phyloP scores from a whole-genome alignment of 2,329 filamentous ascomycete genomes.

The Talaromyces sp. region DNA sequence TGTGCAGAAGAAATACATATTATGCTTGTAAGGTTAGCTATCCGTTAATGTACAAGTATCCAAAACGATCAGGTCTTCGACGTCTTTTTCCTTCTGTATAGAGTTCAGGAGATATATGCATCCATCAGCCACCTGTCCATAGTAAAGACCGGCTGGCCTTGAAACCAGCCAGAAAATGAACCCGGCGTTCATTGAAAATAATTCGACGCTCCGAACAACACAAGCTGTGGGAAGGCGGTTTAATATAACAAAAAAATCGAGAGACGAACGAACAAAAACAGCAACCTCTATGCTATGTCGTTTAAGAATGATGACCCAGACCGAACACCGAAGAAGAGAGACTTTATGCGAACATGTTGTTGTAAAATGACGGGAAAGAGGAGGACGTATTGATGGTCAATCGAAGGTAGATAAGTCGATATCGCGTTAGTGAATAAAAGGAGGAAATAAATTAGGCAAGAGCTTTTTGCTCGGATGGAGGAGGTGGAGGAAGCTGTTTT shows the following conservation, averaged over 20 bases:
- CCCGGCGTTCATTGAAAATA: constrained; percentile 25
- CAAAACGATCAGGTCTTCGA: not conserved
- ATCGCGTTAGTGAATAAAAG: not conserved
- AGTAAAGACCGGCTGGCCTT: not conserved
- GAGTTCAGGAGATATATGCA: not conserved
- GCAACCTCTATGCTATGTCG: constrained; percentile 34
- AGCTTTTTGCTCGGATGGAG: constrained; percentile 33
- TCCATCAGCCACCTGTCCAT: not conserved
- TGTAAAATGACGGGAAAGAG: constrained; percentile 19
- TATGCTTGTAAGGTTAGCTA: not conserved
- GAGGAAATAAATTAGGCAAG: constrained; percentile 25
- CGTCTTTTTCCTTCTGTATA: not conserved
- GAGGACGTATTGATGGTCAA: constrained; percentile 13
- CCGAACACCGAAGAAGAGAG: constrained; percentile 39
- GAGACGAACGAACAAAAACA: constrained; percentile 24
- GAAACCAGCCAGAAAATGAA: constrained; percentile 13
- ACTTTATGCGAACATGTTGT: constrained; percentile 15
- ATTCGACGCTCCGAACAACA: not conserved
- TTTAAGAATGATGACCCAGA: constrained; percentile 28
- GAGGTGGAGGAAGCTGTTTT: constrained; percentile 32
- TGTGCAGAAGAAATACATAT: constrained; percentile 2
- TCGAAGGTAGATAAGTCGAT: constrained; percentile 14
- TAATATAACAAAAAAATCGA: constrained; percentile 15
- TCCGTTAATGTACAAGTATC: constrained; percentile 5
- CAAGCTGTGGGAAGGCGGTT: constrained; percentile 20